Evolutionary conservation across 306 rosid species (phyloP).

Genomic region (Casuarina equisetifolia): DNA sequence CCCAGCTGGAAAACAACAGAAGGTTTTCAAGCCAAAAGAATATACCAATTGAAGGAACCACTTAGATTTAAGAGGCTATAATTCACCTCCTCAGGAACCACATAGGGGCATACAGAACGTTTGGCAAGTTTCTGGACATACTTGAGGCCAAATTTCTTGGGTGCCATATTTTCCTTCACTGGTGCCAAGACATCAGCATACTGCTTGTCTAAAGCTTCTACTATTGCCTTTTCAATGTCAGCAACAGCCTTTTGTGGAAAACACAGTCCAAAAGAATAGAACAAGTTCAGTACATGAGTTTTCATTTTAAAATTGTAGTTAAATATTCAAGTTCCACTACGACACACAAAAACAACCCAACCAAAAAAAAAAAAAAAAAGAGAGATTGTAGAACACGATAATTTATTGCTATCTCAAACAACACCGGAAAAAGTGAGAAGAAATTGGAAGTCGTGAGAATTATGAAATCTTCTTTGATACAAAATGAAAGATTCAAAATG

Average conservation of each 20-base stretch:
- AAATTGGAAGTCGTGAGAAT: not conserved
- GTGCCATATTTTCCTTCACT: conserved; percentile 75
- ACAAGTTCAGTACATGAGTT: conserved; percentile 3
- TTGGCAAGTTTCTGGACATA: conserved; percentile 96
- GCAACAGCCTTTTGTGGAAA: conserved; percentile 71
- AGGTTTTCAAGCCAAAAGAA: conserved; percentile 15
- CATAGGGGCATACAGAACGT: conserved; percentile 60
- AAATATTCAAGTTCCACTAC: not conserved
- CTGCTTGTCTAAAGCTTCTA: conserved; percentile 92
- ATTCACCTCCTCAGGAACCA: conserved; percentile 83
- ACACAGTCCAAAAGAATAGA: not conserved
- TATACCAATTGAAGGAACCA: conserved; percentile 11
- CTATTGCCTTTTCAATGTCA: conserved; percentile 79
- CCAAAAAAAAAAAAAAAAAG: too few relatives aligned
- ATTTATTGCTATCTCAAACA: not conserved
- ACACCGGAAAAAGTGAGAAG: not conserved
- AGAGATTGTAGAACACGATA: not conserved
- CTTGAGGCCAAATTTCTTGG: conserved; percentile 95
- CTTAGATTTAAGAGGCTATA: conserved; percentile 15
- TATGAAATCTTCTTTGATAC: not conserved
- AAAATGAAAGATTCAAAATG: not conserved
- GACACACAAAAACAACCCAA: too few relatives aligned
- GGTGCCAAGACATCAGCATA: conserved; percentile 93
- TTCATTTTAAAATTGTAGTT: too few relatives aligned
- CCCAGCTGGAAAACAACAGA: conserved; percentile 66